Base-by-base conservation (phyloP, 2,329 filamentous ascomycete genomes). In the Botrytis pseudocinerea region DNA sequence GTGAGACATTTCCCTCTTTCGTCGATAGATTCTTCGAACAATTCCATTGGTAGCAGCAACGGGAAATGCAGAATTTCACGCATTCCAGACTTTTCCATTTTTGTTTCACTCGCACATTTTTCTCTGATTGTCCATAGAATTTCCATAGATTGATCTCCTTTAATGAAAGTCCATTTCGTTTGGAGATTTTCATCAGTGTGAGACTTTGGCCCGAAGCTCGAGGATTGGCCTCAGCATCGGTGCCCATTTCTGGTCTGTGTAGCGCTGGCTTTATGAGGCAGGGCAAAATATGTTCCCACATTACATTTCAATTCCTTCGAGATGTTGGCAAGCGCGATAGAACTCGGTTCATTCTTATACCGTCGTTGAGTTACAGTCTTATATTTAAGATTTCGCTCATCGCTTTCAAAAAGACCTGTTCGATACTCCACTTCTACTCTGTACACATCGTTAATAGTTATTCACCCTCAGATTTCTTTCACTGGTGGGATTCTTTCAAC, bases 241-340 rank as follows among this genome's bases (percentile, higher is more conserved):
- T 51, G 2, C 63, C 63, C 32, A 66, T 38, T 40, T 51, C 35
- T 51, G 63, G 22, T 66, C 46, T 66, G 16, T 54, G 25, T 68
- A 40, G 46, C 46, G 35, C 64, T 54, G 51, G 46, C 64, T 54
- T 66, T 8, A 38, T 38, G 44, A 28, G 32, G 63, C 44, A 38
- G 46, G 25, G n/a, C 44, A 51, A 25, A 68, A 68, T 28, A 32
- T 4, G 5, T 54, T 28, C 28, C 46, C 48, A 68, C 25, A 57
- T 68, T 68, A 42, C 48, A 57, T 68, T 68, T 40, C 16, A 68
- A 57, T 57, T 68, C 46, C 64, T 68, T 22, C 12, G 35, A 22
- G 35, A 54, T 54, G 54, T 68, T 68, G 64, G 25, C 46, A 68
- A 54, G 64, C 44, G 16, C 64, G 22, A 32, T 54, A 14, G 64